These are phyloP conservation scores for Coemansia sp. DNA, from an alignment of 192 early-diverging fungal genomes.

Conservation along the genomic window DNA sequence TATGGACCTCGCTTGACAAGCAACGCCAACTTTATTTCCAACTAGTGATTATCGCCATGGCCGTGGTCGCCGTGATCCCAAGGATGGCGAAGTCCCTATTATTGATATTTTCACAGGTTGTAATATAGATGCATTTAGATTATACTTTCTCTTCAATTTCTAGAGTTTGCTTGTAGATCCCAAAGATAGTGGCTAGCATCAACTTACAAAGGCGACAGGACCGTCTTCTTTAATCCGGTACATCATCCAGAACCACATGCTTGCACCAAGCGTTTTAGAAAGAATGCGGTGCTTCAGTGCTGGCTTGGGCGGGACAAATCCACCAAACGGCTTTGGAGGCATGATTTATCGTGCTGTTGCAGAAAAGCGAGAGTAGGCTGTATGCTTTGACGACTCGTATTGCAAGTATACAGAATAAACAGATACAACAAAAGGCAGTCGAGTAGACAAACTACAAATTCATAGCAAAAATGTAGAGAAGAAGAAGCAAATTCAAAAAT, in stretches of 20 bases:
- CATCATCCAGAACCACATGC: constrained; percentile 87
- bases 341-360: constrained; percentile 16
- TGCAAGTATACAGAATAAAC: not conserved
- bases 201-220: constrained; percentile 59
- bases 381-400: not conserved
- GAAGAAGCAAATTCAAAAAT: not conserved
- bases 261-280: constrained; percentile 66
- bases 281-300: constrained; percentile 53
- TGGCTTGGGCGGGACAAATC: constrained; percentile 46
- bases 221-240: constrained; percentile 77
- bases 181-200: not conserved
- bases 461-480: not conserved
- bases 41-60: constrained; percentile 44
- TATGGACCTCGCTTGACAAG: not conserved
- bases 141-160: not conserved
- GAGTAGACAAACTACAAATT: not conserved
- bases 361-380: not conserved
- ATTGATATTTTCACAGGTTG: not conserved
- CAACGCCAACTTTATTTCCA: not conserved
- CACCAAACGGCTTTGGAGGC: constrained; percentile 37
- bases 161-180: not conserved
- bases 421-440: not conserved
- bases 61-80: constrained; percentile 65
- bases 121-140: not conserved
- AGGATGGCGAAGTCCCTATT: constrained; percentile 67